Base-by-base conservation (phyloP, 352 stramenopile genomes). In the Globisporangium yorkense region DNA sequence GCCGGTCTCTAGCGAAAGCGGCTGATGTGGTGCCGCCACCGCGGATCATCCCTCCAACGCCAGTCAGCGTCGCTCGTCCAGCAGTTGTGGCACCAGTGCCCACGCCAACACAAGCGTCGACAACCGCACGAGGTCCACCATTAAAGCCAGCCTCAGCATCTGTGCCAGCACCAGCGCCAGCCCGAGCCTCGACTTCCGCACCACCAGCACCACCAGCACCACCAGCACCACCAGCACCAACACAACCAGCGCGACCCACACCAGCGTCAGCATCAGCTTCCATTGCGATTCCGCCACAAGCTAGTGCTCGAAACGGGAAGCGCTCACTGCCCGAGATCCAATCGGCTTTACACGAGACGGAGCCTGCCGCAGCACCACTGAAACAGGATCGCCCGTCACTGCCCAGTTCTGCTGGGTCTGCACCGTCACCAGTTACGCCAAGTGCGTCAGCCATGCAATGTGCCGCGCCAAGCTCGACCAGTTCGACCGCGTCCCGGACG, bases 381-480 rank as follows among this genome's bases (percentile, higher is more conserved):
- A 24, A 9, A 24, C 43, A 13, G 13, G 43, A 5, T 8, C 43
- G 16, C 1, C 43, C 43, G 3, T 47, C 43, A 9, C 43, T 27
- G 2, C 18, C 43, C 6, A 27, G 12, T 13, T 20, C 43, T 27
- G 43, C 18, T 27, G 43, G 1, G 15, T 0, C 16, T 10, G 9
- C n/a, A 5, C 16, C 27, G 13, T 20, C 47, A 10, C 49, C 49
- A 21, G 29, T 33, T 6, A 24, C 39, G 3, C 39, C 24, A 16
- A 27, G 16, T 2, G 24, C 39, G 12, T 12, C 13, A 58, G 18
- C 18, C 44, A 56, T 27, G 5, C 44, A 0, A 15, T 27, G 24
- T 27, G 6, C 54, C 54, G 10, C 40, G 37, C 29, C 57, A 39
- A 44, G 20, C 48, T n/a, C 46, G 8, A 21, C 55, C 0, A 68